A percentile compares a stretch with the other conserved stretches of the same genome.
These are phyloP conservation scores for Prototheca cutis DNA, from an alignment of 163 green algal species.

Conservation along the genomic window DNA sequence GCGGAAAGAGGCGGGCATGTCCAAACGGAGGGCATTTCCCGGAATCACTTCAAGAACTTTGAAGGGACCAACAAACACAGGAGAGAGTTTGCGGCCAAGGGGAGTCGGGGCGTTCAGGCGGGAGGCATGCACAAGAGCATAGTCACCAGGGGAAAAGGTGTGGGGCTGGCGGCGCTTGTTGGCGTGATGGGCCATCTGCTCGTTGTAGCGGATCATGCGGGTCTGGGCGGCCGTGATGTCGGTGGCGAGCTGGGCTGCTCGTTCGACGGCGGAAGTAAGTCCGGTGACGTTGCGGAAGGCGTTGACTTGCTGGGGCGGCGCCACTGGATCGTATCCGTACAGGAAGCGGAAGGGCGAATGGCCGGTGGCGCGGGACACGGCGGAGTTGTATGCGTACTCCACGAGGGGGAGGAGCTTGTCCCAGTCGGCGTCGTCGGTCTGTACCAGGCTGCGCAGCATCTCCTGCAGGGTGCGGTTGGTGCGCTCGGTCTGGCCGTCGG, in stretches of 20 bases:
- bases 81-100: background rate
- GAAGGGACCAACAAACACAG: background rate
- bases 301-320: background rate
- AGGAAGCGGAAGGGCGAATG: slow-evolving; percentile 3
- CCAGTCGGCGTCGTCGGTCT: slow-evolving; percentile 1
- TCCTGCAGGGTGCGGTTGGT: slow-evolving; percentile 41
- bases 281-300: background rate
- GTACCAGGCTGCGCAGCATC: slow-evolving; percentile 21
- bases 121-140: background rate
- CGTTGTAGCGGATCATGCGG: background rate
- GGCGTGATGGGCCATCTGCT: background rate
- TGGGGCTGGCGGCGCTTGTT: background rate
- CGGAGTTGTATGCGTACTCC: slow-evolving; percentile 20
- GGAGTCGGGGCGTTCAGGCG: background rate
- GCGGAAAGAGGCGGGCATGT: background rate
- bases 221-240: background rate
- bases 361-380: background rate
- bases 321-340: background rate
- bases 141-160: background rate
- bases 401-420: background rate
- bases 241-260: background rate
- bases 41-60: background rate
- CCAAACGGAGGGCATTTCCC: background rate
- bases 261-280: background rate
- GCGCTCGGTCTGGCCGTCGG: slow-evolving; percentile 50